These are phyloP conservation scores for Tricholoma hemisulphureum DNA, from an alignment of 768 basidiomycete species.

Conservation along the genomic window DNA sequence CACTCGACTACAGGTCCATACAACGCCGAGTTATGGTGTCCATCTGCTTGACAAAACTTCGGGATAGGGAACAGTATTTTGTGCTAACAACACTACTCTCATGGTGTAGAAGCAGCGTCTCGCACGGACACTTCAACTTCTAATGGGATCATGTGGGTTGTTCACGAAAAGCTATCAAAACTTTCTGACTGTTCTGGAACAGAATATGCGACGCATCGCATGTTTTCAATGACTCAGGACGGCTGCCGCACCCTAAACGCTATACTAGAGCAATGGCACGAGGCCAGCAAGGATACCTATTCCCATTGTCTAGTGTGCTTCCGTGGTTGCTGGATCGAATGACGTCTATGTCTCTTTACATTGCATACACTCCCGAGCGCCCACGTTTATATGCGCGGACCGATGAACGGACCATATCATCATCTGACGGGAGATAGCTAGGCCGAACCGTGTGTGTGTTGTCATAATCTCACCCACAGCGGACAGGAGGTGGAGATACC, in stretches of 20 bases:
- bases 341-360: not conserved
- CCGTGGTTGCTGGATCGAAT: not conserved
- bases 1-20: too few relatives aligned
- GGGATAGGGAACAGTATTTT: too few relatives aligned
- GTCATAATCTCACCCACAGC: not conserved
- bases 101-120: too few relatives aligned
- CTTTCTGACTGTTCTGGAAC: not conserved
- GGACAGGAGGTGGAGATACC: not conserved
- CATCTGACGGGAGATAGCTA: constrained; percentile 16
- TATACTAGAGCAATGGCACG: not conserved
- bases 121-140: too few relatives aligned
- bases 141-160: too few relatives aligned
- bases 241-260: not conserved
- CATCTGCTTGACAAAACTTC: too few relatives aligned
- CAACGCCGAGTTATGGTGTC: too few relatives aligned
- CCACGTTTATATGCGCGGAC: constrained; percentile 5
- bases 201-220: not conserved
- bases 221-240: not conserved
- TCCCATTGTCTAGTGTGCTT: too few relatives aligned
- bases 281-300: too few relatives aligned
- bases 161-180: too few relatives aligned
- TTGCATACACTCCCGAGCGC: not conserved
- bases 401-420: constrained; percentile 19
- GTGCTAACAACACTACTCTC: too few relatives aligned
- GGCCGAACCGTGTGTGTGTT: constrained; percentile 7